Base-by-base conservation (phyloP, 495 filamentous ascomycete genomes). In the Podospora pseudocomata region DNA sequence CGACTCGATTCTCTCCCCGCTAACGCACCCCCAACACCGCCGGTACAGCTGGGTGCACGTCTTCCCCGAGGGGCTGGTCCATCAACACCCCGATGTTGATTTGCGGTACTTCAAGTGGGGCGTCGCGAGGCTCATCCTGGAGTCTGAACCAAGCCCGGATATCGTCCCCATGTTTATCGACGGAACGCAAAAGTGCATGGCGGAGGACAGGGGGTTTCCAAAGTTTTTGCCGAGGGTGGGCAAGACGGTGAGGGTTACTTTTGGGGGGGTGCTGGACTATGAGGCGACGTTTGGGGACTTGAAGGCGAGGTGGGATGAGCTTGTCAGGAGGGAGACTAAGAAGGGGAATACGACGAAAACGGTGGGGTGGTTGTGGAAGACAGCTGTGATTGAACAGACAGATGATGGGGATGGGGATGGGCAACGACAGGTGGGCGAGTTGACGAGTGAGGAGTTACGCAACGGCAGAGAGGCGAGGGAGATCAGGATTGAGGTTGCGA, bases 21-120 rank as follows among this genome's bases (percentile, higher is more conserved):
- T 89, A 3, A 72, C 77, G 39, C 87, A 86, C 75, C 67, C 79
- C 0, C 70, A 61, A n/a, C 82, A 86, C 64, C 81, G 83, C 28
- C 80, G 81, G 34, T 82, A 91, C 78, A 83, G 84, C 54, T 97
- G 94, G 95, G 81, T 98, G 2, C 95, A 99, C 79, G 90, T 98
- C 57, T 99, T 97, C 79, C 95, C 95, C 49, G 95, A 99, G 78
- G 95, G 93, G 16, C 90, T 89, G 70, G 91, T 97, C 26, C 94
- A 98, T 79, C 95, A 99, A 80, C 87, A 93, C 66, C 87, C 90
- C 3, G 77, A 83, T 34, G 87, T 89, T 70, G 86, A 88, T 49
- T 90, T 97, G 86, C 90, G 94, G 13, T 99, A 99, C 81, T 97
- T 97, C 86, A 96, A 95, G 78, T 99, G 95, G 95, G 95, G 95